Base-by-base conservation (phyloP, 768 basidiomycete species). In the Mycena indigotica region DNA sequence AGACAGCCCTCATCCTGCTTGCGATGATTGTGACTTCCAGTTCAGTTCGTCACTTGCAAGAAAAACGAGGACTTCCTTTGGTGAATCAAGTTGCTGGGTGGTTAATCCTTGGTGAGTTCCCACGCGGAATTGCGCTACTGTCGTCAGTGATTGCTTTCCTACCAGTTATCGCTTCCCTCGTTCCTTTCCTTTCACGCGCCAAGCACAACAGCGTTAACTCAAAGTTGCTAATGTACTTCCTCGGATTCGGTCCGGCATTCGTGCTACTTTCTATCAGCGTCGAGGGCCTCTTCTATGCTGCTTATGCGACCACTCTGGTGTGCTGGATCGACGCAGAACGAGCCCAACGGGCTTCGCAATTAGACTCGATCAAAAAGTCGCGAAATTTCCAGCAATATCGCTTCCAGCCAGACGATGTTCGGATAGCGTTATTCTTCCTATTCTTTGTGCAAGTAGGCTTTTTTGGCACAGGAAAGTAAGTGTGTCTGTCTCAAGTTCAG, bases 361-460 rank as follows among this genome's bases (percentile, higher is more conserved):
- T 29, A 44, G 55, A 51, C 45, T 51, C 46, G 49, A 25, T 59
- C 44, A 61, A 52, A 28, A 63, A 52, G 66, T 65, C 50, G 53
- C 53, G 44, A 54, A 57, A 49, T 56, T 32, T 45, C 41, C 24
- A 44, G 15, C 62, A 63, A 21, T 82, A 83, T 64, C 64, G 68
- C n/a, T 82, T 86, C 67, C 77, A 73, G 59, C 69, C 72, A 32
- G 87, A 88, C 35, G 88, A 92, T 57, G 69, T 92, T 13, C 74
- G 92, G 48, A 85, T 89, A 52, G 90, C 88, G 1, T 61, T 93
- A 21, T 90, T 92, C 69, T 93, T 93, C 72, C 71, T 95, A 57
- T 91, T 91, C 70, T 92, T 94, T 63, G 86, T 93, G 5, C 92
- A 95, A 65, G 83, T 91, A 39, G 92, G 86, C 2, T 93, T 93